Conservation (phyloP, 345 rosid genomes). For the Raphanus sativus region DNA sequence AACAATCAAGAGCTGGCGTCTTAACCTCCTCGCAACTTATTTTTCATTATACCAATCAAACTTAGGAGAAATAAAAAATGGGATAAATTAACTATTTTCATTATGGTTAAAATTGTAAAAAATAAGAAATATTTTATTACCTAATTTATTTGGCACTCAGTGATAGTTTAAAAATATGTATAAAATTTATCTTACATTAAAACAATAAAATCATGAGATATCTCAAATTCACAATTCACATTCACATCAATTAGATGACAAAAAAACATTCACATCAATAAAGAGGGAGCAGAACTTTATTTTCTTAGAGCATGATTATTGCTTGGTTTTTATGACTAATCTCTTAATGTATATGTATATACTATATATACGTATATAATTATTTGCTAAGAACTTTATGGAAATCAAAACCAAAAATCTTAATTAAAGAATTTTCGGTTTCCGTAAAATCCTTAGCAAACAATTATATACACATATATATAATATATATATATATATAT, state of each 20-base stretch:
- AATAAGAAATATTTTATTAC: neutral
- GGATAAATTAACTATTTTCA: neutral
- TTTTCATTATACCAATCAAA: neutral
- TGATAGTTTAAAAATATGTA: neutral
- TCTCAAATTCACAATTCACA: conserved; percentile 13
- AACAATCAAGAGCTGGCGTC: neutral
- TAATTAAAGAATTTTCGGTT: too few relatives aligned
- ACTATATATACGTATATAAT: too few relatives aligned
- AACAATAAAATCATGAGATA: neutral
- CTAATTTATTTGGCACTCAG: neutral
- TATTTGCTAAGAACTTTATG: too few relatives aligned
- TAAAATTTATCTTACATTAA: neutral
- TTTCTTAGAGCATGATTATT: too few relatives aligned
- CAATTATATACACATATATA: too few relatives aligned
- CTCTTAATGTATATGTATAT: too few relatives aligned
- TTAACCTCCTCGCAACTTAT: neutral
- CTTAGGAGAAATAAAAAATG: neutral
- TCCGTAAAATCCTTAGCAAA: too few relatives aligned
- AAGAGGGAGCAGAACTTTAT: conserved; percentile 31
- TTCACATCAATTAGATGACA: neutral
- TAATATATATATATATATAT: too few relatives aligned
- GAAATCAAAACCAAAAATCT: too few relatives aligned
- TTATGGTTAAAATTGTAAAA: neutral
- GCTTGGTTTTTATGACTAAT: too few relatives aligned
- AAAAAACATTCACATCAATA: neutral